Percentiles rank a stretch among this genome's conserved stretches.
phyloP scores from a whole-genome alignment of 306 rosid genomes.

The Castanea crenata region DNA sequence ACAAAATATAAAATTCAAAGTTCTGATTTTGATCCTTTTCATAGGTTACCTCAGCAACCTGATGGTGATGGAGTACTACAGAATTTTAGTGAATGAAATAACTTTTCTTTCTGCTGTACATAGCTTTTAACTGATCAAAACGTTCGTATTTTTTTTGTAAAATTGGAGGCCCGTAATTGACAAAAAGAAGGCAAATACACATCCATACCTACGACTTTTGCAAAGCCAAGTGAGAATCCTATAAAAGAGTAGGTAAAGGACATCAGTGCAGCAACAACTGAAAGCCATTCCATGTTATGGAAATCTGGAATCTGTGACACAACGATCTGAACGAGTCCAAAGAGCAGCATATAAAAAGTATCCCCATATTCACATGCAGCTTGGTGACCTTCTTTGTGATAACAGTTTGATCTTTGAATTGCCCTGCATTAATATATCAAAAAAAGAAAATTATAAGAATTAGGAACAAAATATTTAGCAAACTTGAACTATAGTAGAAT shows the following conservation, averaged over 20 bases:
- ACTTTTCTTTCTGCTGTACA: neutral
- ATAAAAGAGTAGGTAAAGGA: constrained; percentile 64
- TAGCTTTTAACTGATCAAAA: neutral
- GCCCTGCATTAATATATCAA: constrained; percentile 43
- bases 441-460: neutral
- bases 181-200: constrained; percentile 3
- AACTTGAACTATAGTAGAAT: neutral
- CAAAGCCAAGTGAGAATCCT: constrained; percentile 74
- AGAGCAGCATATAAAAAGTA: constrained; percentile 49
- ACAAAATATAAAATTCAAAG: neutral
- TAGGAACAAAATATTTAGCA: neutral
- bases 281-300: constrained; percentile 75
- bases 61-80: neutral
- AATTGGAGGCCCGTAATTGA: neutral
- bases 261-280: constrained; percentile 72
- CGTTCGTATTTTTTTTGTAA: neutral
- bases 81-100: neutral
- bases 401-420: constrained; percentile 48
- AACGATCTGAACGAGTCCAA: constrained; percentile 67
- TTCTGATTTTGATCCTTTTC: neutral
- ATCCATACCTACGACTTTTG: constrained; percentile 51
- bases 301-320: constrained; percentile 81
- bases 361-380: constrained; percentile 64
- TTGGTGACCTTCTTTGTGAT: constrained; percentile 71
- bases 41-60: neutral